Evolutionary conservation across 805 yeast species (phyloP).

Genomic region (Suhomyces faveliae): DNA sequence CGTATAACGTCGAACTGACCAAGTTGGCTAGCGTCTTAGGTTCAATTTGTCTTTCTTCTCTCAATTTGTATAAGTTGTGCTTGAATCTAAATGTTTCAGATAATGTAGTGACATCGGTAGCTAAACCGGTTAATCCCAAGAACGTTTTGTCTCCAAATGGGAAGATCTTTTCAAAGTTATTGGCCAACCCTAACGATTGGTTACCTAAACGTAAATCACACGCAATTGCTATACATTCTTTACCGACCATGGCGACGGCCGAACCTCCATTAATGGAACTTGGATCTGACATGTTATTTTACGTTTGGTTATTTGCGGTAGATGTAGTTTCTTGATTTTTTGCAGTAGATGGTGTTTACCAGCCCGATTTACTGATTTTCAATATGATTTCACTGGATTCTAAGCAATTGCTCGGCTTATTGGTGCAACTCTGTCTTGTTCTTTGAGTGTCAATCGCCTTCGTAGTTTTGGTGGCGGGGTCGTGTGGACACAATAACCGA

Average conservation of each 20-base stretch:
- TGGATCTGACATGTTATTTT: conserved; percentile 62
- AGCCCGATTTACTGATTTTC: background rate
- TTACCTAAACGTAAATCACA: conserved; percentile 91
- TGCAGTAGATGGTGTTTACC: background rate
- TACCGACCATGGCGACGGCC: conserved; percentile 98
- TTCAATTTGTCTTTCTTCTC: conserved; percentile 89
- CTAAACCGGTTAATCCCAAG: conserved; percentile 92
- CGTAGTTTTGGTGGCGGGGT: conserved; percentile 1
- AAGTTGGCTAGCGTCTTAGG: conserved; percentile 92
- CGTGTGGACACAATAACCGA: background rate
- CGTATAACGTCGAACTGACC: conserved; percentile 86
- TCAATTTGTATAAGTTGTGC: conserved; percentile 82
- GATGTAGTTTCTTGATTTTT: background rate
- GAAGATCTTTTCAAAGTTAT: conserved; percentile 90
- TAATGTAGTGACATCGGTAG: conserved; percentile 88
- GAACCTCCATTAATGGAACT: conserved; percentile 88
- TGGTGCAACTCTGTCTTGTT: background rate
- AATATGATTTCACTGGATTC: conserved; percentile 1
- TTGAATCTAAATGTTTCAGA: conserved; percentile 78
- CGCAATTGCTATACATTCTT: conserved; percentile 97
- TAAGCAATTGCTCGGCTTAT: background rate
- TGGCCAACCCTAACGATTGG: conserved; percentile 89
- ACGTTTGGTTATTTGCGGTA: no score
- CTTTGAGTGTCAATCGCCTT: background rate
- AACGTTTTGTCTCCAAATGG: conserved; percentile 77